A percentile compares a stretch with the other conserved stretches of the same genome.
Conservation (phyloP, 202 grass and related monocot genomes). For the Dendrocalamus latiflorus region DNA sequence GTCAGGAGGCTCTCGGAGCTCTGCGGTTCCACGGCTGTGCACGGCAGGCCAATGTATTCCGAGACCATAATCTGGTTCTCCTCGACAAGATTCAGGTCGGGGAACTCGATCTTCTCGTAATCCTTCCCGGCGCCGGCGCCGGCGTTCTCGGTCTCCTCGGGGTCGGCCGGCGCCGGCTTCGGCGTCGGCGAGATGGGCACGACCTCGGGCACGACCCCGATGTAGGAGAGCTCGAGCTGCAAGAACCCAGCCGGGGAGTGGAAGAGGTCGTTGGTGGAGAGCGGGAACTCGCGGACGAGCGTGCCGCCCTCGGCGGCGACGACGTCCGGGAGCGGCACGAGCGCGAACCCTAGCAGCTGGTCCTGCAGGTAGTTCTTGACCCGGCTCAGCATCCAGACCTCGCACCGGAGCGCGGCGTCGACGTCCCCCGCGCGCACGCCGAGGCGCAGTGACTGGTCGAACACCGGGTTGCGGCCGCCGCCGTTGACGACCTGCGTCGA, state of each 20-base stretch:
- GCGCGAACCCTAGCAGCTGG: slow-evolving; percentile 76
- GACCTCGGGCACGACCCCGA: slow-evolving; percentile 70
- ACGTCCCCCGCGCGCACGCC: slow-evolving; percentile 60
- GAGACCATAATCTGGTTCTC: slow-evolving; percentile 90
- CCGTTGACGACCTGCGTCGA: slow-evolving; percentile 74
- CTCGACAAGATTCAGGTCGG: slow-evolving; percentile 77
- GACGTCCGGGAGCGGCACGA: slow-evolving; percentile 76
- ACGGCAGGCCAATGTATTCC: slow-evolving; percentile 69
- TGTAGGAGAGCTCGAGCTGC: slow-evolving; percentile 73
- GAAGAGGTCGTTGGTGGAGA: slow-evolving; percentile 84
- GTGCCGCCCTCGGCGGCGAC: slow-evolving; percentile 55
- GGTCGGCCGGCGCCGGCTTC: slow-evolving; percentile 36
- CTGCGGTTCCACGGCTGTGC: slow-evolving; percentile 53
- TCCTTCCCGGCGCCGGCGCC: slow-evolving; percentile 19
- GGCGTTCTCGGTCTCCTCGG: not conserved
- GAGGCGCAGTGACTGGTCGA: slow-evolving; percentile 74
- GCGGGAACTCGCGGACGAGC: slow-evolving; percentile 66
- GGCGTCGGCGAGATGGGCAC: slow-evolving; percentile 54
- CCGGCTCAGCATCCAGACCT: slow-evolving; percentile 94
- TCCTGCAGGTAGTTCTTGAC: slow-evolving; percentile 87
- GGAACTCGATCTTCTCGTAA: slow-evolving; percentile 92
- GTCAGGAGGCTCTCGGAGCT: slow-evolving; percentile 75
- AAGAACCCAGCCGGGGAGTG: slow-evolving; percentile 75
- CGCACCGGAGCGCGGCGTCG: slow-evolving; percentile 69
- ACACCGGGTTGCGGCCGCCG: slow-evolving; percentile 79